These are phyloP conservation scores for Leccinum subgranulosum DNA, from an alignment of 768 basidiomycete species.

Conservation along the genomic window DNA sequence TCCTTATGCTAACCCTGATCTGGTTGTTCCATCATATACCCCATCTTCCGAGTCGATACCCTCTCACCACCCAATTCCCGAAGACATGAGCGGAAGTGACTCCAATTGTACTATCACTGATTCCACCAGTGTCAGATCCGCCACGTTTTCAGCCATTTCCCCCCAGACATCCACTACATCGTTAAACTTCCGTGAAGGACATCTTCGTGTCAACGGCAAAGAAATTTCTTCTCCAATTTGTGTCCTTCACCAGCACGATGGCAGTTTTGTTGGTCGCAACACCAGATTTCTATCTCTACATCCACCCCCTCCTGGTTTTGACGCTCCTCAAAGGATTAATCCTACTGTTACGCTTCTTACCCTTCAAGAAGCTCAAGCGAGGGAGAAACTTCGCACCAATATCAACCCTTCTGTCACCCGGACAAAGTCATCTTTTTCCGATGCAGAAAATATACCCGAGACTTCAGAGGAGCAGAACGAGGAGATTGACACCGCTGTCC, in stretches of 20 bases:
- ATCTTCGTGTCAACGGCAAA: slow-evolving; percentile 39
- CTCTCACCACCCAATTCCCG: slow-evolving; percentile 28
- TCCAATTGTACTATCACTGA: slow-evolving; percentile 53
- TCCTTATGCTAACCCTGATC: slow-evolving; percentile 81
- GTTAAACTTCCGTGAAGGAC: slow-evolving; percentile 19
- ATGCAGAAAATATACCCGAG: slow-evolving; percentile 29
- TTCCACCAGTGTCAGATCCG: slow-evolving; percentile 37
- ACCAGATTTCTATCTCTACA: slow-evolving; percentile 32
- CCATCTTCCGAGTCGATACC: slow-evolving; percentile 29
- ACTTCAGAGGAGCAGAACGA: slow-evolving; percentile 14
- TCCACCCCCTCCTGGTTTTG: slow-evolving; percentile 31
- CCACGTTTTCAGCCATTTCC: slow-evolving; percentile 32
- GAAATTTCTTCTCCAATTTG: slow-evolving; percentile 58
- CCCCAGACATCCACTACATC: slow-evolving; percentile 34
- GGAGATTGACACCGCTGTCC: slow-evolving; percentile 24
- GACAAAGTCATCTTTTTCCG: slow-evolving; percentile 31
- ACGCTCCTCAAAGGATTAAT: slow-evolving; percentile 50
- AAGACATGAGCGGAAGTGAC: slow-evolving; percentile 43
- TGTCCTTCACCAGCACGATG: slow-evolving; percentile 30
- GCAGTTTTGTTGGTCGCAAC: slow-evolving; percentile 28
- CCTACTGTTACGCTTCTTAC: slow-evolving; percentile 67
- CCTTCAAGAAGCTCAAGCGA: slow-evolving; percentile 73
- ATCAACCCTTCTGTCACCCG: slow-evolving; percentile 31
- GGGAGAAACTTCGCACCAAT: slow-evolving; percentile 55
- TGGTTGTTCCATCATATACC: slow-evolving; percentile 39